These are phyloP conservation scores for Melampsora americana DNA, from an alignment of 1,284 basidiomycete species.

Conservation along the genomic window DNA sequence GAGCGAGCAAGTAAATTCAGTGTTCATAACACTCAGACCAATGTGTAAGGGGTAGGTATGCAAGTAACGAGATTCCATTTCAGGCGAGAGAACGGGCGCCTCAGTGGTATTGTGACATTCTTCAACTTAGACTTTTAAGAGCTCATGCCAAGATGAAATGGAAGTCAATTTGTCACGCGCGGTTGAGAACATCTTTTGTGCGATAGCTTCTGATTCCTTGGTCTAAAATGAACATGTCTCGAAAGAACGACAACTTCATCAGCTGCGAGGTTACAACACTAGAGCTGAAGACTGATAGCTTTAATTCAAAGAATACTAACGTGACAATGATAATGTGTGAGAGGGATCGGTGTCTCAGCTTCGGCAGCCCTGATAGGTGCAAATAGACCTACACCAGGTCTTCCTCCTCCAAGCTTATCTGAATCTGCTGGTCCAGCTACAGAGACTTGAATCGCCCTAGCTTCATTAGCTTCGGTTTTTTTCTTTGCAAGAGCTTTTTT, in stretches of 20 bases:
- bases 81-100: no score
- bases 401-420: constrained; percentile 24
- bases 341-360: constrained; percentile 48
- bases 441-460: constrained; percentile 49
- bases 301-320: constrained; percentile 43
- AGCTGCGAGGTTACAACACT: no score
- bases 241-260: no score
- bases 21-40: no score
- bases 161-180: constrained; percentile 2
- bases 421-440: constrained; percentile 45
- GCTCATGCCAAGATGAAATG: constrained; percentile 37
- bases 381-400: constrained; percentile 50
- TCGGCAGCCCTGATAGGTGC: constrained; percentile 50
- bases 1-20: no score
- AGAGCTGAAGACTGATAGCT: not conserved
- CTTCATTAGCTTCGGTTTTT: constrained; percentile 49
- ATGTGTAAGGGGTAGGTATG: no score
- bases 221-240: constrained; percentile 21
- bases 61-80: no score
- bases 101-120: not conserved
- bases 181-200: constrained; percentile 33
- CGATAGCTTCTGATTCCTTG: constrained; percentile 33
- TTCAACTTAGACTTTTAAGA: constrained; percentile 31
- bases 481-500: constrained; percentile 48
- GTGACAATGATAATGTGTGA: constrained; percentile 49